Base-by-base conservation (phyloP, 257 asterid genomes). In the Apocynum venetum region DNA sequence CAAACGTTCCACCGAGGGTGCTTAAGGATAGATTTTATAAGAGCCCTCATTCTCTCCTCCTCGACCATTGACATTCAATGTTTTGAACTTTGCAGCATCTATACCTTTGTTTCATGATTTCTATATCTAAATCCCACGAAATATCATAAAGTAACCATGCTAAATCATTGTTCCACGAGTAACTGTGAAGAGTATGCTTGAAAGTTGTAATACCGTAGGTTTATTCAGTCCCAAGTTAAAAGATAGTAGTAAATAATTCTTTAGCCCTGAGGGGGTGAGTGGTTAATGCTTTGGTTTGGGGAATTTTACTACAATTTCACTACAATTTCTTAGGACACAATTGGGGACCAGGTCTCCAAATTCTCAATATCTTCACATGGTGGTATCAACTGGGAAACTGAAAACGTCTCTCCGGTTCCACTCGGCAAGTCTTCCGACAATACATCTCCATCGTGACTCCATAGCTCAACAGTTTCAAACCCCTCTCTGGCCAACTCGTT, bases 401-500 rank as follows among this genome's bases (percentile, higher is more conserved):
- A 44, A 51, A 77, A 73, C 52, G 46, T 43, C 14, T 77, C 76
- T 1, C 44, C 8, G 59, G 12, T 7, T 73, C 41, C 71, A 2
- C 51, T 40, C 1, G 72, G 15, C 59, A 14, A 38, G 38, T 74
- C 60, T 41, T 51, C 74, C 8, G 46, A 47, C 60, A 55, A 74
- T 6, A 25, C 69, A 0, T 38, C 60, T 0, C 67, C 74, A 74
- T 31, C 78, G 64, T 77, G 74, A 76, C 65, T 63, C 65, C 64
- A 68, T 31, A 81, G 35, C 71, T 77, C 73, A 65, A 81, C 71
- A 46, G 73, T 67, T 71, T 40, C 76, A 40, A 81, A 73, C 7
- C 82, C 84, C 67, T 73, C 66, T 0, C 47, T 64, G 71, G 15
- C 74, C 73, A 82, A 67, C 77, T 73, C 80, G 15, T 52, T 41